Evolutionary conservation across 257 asterid genomes (phyloP), one percentile per base, ranked within the genome.

Genomic region (Solanum habrochaites): DNA sequence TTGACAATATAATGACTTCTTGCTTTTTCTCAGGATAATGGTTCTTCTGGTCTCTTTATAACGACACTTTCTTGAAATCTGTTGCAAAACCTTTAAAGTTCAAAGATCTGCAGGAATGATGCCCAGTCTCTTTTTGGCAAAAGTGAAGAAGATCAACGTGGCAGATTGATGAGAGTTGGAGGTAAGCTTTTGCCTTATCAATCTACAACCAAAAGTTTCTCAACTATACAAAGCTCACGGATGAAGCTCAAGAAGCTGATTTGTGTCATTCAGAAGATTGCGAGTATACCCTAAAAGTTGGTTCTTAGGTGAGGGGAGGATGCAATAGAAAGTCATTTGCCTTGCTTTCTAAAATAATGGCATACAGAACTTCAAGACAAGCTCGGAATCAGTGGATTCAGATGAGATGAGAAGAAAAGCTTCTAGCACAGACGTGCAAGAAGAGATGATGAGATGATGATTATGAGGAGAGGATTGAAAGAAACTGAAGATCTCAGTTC

Each of bases 81-180:
- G 69, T 49, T 49, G 85, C 85, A 81, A 81, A 81, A 16, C 3
- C 85, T n/a, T 81, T 6, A 81, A 47, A 49, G 70, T 81, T 49
- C n/a, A 81, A 81, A 40, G 85, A 85, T 89, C 58, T 77, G 85
- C 95, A 97, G 98, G 93, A 88, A 60, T 89, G 96, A 95, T 72
- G 98, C 95, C 1, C 93, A 91, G 77, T 91, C 94, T 32, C 93
- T n/a, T 95, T 71, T 94, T 97, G 87, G 90, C 95, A 16, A 91
- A 88, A 85, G 94, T 92, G 89, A 94, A 90, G 93, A 97, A 91
- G 90, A 93, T 96, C 64, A 90, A 95, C 7, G 91, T 95, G 81
- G 98, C 99, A 40, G 99, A 97, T 92, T 96, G 89, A 86, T 20
- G 99, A 96, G 92, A 91, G 90, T 88, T 97, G 98, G 98, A 92